These are phyloP conservation scores for Cutaneotrichosporon spelunceum DNA, from an alignment of 1,284 basidiomycete genomes.

Conservation along the genomic window DNA sequence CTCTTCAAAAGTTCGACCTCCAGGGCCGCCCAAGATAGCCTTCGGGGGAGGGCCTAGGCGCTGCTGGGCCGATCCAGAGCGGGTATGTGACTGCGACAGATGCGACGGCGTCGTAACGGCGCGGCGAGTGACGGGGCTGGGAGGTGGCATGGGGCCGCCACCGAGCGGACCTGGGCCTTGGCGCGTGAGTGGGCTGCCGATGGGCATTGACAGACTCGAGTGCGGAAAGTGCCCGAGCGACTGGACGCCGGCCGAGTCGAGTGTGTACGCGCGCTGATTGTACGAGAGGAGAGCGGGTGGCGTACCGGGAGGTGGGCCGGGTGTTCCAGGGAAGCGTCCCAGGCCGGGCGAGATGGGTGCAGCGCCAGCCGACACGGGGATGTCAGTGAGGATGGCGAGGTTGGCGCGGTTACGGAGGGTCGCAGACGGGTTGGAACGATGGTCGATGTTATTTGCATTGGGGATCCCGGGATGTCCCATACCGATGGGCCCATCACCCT, in stretches of 20 bases:
- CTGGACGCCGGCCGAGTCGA: slow-evolving; percentile 2
- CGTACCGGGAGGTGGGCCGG: slow-evolving; percentile 4
- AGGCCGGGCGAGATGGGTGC: neutral
- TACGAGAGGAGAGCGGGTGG: slow-evolving; percentile 16
- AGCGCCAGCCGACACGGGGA: neutral
- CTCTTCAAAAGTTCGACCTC: slow-evolving; percentile 44
- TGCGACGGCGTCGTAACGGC: slow-evolving; percentile 5
- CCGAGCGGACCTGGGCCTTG: slow-evolving; percentile 3
- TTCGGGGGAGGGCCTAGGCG: slow-evolving; percentile 39
- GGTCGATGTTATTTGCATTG: slow-evolving; percentile 2
- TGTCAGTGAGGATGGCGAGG: slow-evolving; percentile 1
- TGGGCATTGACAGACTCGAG: slow-evolving; percentile 16
- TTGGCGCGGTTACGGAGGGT: slow-evolving; percentile 7
- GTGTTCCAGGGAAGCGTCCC: slow-evolving; percentile 9
- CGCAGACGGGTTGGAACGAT: slow-evolving; percentile 3
- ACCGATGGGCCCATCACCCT: slow-evolving; percentile 3
- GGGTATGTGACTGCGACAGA: slow-evolving; percentile 8
- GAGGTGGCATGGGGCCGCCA: neutral
- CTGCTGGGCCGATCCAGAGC: slow-evolving; percentile 8
- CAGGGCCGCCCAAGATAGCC: slow-evolving; percentile 42
- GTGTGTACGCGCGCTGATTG: neutral
- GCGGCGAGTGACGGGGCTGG: slow-evolving; percentile 8
- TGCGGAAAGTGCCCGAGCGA: slow-evolving; percentile 20
- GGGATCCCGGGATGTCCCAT: neutral
- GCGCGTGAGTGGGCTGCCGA: slow-evolving; percentile 8